phyloP scores from a whole-genome alignment of 1,284 basidiomycete species.

The Naganishia cerealis region DNA sequence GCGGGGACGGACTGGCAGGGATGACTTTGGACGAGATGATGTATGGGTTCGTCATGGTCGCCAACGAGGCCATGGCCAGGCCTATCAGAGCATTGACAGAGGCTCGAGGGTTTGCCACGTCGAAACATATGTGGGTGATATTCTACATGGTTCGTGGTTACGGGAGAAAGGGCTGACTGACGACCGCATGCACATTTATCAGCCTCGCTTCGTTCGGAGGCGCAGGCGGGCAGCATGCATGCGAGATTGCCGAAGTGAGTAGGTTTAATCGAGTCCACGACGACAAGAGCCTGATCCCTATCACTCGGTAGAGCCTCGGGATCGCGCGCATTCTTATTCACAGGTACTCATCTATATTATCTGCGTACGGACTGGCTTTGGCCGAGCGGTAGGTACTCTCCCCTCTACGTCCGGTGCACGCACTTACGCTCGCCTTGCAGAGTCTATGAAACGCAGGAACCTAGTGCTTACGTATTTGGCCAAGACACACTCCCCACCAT shows the following conservation, averaged over 20 bases:
- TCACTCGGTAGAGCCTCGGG: slow-evolving; percentile 57
- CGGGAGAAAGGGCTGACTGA: not conserved
- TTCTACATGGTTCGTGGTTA: too few species aligned
- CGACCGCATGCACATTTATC: not conserved
- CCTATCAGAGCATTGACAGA: slow-evolving; percentile 91
- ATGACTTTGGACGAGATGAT: slow-evolving; percentile 79
- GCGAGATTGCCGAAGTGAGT: slow-evolving; percentile 67
- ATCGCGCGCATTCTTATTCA: slow-evolving; percentile 83
- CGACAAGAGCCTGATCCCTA: not conserved
- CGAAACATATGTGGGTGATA: slow-evolving; percentile 69
- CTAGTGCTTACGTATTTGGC: slow-evolving; percentile 67
- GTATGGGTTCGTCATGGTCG: slow-evolving; percentile 76
- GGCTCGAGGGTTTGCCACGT: slow-evolving; percentile 79
- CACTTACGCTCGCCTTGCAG: slow-evolving; percentile 52
- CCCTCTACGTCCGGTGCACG: not conserved
- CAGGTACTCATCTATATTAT: slow-evolving; percentile 79
- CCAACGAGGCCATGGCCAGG: slow-evolving; percentile 84
- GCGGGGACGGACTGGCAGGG: slow-evolving; percentile 52
- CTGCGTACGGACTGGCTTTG: slow-evolving; percentile 83
- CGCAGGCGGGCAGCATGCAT: slow-evolving; percentile 88
- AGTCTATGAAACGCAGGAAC: slow-evolving; percentile 81
- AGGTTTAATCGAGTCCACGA: not conserved
- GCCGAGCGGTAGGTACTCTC: slow-evolving; percentile 67
- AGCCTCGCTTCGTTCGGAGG: slow-evolving; percentile 86
- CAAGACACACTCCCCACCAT: slow-evolving; percentile 60